Percentiles rank a stretch among this genome's conserved stretches.
Evolutionary conservation across 306 rosid species (phyloP).

Genomic region (Myrica gale): DNA sequence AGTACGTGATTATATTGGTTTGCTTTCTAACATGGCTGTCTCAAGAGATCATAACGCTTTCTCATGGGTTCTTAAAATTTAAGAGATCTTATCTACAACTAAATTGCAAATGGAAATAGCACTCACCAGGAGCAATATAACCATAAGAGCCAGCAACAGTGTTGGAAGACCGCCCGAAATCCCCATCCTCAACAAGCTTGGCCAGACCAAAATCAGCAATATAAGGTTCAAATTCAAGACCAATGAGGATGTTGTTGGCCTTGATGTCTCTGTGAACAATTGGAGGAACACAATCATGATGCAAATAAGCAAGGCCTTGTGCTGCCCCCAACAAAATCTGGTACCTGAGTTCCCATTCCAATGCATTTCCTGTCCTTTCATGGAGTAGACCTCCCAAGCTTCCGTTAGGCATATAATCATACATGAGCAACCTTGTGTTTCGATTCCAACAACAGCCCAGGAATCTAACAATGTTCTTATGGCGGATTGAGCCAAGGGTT

Average conservation of each 20-base stretch:
- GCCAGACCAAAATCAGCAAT: conserved; percentile 97
- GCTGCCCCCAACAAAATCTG: conserved; percentile 85
- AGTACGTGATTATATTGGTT: background rate
- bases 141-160: conserved; percentile 98
- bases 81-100: background rate
- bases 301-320: conserved; percentile 86
- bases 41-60: background rate
- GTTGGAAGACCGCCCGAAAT: conserved; percentile 74
- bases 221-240: conserved; percentile 87
- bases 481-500: conserved; percentile 83
- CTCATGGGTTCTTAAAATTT: background rate
- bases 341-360: conserved; percentile 94
- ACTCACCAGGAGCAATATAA: conserved; percentile 92
- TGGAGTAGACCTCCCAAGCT: conserved; percentile 80
- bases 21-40: background rate
- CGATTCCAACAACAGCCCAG: conserved; percentile 83
- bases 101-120: conserved; percentile 2
- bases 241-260: conserved; percentile 95
- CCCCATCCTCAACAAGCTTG: conserved; percentile 82
- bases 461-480: conserved; percentile 88
- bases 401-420: conserved; percentile 93
- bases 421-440: conserved; percentile 73
- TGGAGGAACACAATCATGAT: conserved; percentile 97
- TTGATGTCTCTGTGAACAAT: conserved; percentile 94
- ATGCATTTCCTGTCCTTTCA: conserved; percentile 65